These are phyloP conservation scores for Pichia scutulata DNA, from an alignment of 805 yeast genomes.

Conservation along the genomic window DNA sequence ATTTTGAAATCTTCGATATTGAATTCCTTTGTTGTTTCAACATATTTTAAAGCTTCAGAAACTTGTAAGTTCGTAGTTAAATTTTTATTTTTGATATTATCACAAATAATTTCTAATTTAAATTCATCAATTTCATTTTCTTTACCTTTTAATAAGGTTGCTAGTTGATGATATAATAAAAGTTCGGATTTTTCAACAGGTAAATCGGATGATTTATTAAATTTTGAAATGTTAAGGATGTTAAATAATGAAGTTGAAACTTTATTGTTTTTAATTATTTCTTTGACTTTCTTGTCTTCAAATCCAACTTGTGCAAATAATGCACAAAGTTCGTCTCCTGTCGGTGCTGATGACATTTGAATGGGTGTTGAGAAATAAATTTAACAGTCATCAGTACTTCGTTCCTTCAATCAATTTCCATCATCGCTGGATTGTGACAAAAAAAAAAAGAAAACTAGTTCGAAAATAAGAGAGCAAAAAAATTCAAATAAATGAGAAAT, in stretches of 20 bases:
- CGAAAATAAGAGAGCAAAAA: no score
- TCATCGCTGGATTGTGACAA: no score
- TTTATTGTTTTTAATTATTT: conserved; percentile 78
- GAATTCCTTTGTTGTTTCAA: conserved; percentile 42
- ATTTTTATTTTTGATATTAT: conserved; percentile 56
- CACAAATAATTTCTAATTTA: conserved; percentile 38
- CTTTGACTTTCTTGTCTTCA: conserved; percentile 66
- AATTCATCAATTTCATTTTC: conserved; percentile 46
- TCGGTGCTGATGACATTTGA: background rate
- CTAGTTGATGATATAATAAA: conserved; percentile 68
- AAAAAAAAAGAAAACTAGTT: no score
- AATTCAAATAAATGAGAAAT: no score
- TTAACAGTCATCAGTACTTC: no score
- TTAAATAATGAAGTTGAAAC: conserved; percentile 63
- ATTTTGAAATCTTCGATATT: conserved; percentile 44
- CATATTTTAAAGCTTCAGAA: conserved; percentile 70
- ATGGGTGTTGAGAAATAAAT: background rate
- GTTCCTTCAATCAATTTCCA: no score
- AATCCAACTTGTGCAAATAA: conserved; percentile 50
- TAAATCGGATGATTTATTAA: conserved; percentile 13
- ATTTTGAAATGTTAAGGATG: conserved; percentile 40
- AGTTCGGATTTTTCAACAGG: conserved; percentile 51
- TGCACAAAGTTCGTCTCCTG: conserved; percentile 17
- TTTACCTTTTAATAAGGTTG: conserved; percentile 51
- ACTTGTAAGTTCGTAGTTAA: conserved; percentile 67